Conservation (phyloP, 495 filamentous ascomycete genomes). For the Pyrenopolyporus hunteri region DNA sequence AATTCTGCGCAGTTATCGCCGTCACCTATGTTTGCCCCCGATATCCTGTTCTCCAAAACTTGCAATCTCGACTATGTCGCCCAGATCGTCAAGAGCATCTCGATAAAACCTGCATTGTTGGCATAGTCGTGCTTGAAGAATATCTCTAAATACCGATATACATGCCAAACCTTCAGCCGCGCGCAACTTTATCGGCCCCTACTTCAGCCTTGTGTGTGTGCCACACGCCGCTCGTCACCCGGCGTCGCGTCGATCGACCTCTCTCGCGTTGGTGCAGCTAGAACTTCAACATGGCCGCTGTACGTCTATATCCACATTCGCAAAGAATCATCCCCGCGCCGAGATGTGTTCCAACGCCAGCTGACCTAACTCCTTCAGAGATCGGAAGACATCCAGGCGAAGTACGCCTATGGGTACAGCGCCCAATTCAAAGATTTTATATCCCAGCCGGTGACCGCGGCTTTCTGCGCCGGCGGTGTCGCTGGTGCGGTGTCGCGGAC, state of each 20-base stretch:
- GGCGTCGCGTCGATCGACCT: conserved; percentile 13
- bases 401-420: conserved; percentile 29
- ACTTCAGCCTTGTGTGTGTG: conserved; percentile 26
- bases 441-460: conserved; percentile 81
- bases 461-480: conserved; percentile 94
- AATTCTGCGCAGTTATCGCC: conserved; percentile 18
- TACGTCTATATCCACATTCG: conserved; percentile 21
- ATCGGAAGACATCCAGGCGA: conserved; percentile 38
- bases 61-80: conserved; percentile 43
- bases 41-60: conserved; percentile 19
- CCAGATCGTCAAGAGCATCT: conserved; percentile 31
- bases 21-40: conserved; percentile 38
- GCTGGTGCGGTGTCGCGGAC: conserved; percentile 97
- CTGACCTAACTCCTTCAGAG: conserved; percentile 36
- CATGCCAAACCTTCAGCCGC: conserved; percentile 21
- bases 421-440: conserved; percentile 55
- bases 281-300: conserved; percentile 31
- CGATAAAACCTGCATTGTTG: conserved; percentile 35
- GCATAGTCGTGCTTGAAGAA: conserved; percentile 24
- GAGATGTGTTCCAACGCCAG: conserved; percentile 4
- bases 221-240: neutral
- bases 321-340: neutral
- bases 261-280: conserved; percentile 7
- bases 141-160: conserved; percentile 24
- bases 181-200: conserved; percentile 20